phyloP scores from a whole-genome alignment of 1,139 yeast genomes.

The Sugiyamaella novakii region DNA sequence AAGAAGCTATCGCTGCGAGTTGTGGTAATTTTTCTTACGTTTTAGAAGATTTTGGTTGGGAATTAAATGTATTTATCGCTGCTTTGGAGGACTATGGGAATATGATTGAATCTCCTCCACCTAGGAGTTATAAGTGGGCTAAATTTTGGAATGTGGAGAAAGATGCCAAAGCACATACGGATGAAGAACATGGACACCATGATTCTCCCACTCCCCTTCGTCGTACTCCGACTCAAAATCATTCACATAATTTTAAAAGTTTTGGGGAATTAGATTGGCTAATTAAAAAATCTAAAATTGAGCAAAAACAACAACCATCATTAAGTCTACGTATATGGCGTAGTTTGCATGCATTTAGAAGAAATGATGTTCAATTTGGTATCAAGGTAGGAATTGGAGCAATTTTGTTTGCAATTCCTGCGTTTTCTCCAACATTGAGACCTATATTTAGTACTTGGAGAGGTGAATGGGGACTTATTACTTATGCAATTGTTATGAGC shows the following conservation, averaged over 20 bases:
- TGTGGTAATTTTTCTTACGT: conserved; percentile 79
- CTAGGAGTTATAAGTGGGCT: conserved; percentile 21
- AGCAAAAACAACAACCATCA: conserved; percentile 13
- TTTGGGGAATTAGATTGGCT: conserved; percentile 14
- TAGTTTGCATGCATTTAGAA: conserved; percentile 48
- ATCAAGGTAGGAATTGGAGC: conserved; percentile 81
- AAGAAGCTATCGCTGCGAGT: conserved; percentile 81
- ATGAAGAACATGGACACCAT: conserved; percentile 1
- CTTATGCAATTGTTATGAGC: conserved; percentile 82
- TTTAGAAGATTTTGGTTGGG: conserved; percentile 63
- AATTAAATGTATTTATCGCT: conserved; percentile 53
- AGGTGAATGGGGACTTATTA: conserved; percentile 82
- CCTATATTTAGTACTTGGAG: conserved; percentile 64
- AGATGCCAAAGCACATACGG: neutral
- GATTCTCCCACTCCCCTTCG: conserved; percentile 2
- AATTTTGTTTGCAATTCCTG: conserved; percentile 63
- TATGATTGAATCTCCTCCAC: conserved; percentile 29
- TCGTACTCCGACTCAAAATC: conserved; percentile 7
- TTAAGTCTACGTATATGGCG: conserved; percentile 46
- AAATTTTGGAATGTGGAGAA: conserved; percentile 8
- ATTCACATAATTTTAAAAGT: conserved; percentile 2
- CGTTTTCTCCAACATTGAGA: conserved; percentile 61
- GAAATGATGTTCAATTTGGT: conserved; percentile 77
- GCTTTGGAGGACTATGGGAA: conserved; percentile 51
- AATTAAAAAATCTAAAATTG: conserved; percentile 5